phyloP scores from a whole-genome alignment of 352 stramenopile genomes.

The Achlya hypogyna region DNA sequence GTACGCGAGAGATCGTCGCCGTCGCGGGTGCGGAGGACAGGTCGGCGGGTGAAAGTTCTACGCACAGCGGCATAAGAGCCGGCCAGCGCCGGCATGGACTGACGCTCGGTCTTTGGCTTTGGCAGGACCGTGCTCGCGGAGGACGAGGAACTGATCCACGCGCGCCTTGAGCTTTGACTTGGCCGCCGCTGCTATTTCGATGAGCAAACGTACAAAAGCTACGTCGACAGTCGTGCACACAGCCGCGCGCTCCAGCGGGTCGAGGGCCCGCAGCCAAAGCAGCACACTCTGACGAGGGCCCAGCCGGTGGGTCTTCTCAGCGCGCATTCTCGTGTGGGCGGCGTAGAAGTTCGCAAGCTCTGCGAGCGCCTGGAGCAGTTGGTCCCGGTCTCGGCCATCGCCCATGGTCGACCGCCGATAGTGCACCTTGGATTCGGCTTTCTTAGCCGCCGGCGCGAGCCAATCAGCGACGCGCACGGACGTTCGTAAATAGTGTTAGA shows the following conservation, averaged over 20 bases:
- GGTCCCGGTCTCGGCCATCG: conserved; percentile 3
- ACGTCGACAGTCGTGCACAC: conserved; percentile 52
- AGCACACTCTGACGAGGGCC: conserved; percentile 29
- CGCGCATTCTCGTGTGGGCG: conserved; percentile 18
- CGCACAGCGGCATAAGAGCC: neutral
- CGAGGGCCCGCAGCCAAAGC: conserved; percentile 40
- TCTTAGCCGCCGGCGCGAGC: neutral
- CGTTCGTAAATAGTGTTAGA: neutral
- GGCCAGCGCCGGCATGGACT: neutral
- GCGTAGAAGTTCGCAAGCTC: conserved; percentile 44
- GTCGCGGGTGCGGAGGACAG: conserved; percentile 34
- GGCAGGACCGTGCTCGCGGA: conserved; percentile 19
- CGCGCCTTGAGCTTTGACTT: conserved; percentile 9
- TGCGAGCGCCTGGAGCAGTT: conserved; percentile 36
- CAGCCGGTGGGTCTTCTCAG: conserved; percentile 11
- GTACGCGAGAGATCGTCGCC: conserved; percentile 29
- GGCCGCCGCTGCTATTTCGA: conserved; percentile 48
- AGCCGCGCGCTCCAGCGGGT: conserved; percentile 39
- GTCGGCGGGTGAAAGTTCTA: conserved; percentile 52
- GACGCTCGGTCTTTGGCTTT: neutral
- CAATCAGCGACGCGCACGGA: neutral
- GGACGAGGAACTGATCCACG: conserved; percentile 49
- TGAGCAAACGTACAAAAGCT: conserved; percentile 68
- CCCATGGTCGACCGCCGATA: too few species aligned
- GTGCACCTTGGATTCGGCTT: neutral